Evolutionary conservation across 1,284 basidiomycete genomes (phyloP).

Genomic region (Microbotryum lychnidis-dioicae): DNA sequence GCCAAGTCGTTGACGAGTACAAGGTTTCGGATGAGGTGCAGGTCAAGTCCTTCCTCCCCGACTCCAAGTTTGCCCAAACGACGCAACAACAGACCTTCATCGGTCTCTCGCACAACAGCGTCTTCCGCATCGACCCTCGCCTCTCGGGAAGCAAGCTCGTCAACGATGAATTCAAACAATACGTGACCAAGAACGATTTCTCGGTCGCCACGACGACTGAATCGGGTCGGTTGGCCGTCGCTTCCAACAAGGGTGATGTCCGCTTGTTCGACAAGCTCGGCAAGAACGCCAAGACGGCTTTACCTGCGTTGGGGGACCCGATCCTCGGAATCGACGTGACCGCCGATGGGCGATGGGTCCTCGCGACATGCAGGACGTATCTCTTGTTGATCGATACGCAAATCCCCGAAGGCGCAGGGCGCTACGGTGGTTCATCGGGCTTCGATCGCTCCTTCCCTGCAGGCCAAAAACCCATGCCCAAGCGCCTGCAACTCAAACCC

Average conservation of each 20-base stretch:
- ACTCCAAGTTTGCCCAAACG: conserved; percentile 89
- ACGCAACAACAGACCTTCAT: conserved; percentile 88
- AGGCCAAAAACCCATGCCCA: conserved; percentile 82
- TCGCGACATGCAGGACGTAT: conserved; percentile 93
- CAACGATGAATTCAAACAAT: conserved; percentile 92
- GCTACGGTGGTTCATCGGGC: conserved; percentile 27
- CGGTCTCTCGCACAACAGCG: conserved; percentile 82
- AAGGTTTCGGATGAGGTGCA: conserved; percentile 82
- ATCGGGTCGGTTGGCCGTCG: conserved; percentile 79
- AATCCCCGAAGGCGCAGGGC: conserved; percentile 46
- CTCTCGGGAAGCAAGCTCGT: conserved; percentile 83
- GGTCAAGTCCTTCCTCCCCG: conserved; percentile 83
- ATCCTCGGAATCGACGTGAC: conserved; percentile 93
- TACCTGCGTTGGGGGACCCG: conserved; percentile 89
- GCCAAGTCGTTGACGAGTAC: conserved; percentile 98
- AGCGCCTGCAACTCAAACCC: conserved; percentile 75
- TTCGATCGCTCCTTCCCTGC: conserved; percentile 87
- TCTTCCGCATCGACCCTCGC: conserved; percentile 97
- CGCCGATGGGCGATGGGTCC: conserved; percentile 85
- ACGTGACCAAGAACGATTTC: conserved; percentile 90
- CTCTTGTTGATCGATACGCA: conserved; percentile 90
- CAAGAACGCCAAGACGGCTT: conserved; percentile 98
- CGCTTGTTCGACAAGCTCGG: conserved; percentile 91
- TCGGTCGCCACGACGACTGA: conserved; percentile 85
- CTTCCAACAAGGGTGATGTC: conserved; percentile 94